Conservation (phyloP, 768 basidiomycete species). For the Podaxis sp. region DNA sequence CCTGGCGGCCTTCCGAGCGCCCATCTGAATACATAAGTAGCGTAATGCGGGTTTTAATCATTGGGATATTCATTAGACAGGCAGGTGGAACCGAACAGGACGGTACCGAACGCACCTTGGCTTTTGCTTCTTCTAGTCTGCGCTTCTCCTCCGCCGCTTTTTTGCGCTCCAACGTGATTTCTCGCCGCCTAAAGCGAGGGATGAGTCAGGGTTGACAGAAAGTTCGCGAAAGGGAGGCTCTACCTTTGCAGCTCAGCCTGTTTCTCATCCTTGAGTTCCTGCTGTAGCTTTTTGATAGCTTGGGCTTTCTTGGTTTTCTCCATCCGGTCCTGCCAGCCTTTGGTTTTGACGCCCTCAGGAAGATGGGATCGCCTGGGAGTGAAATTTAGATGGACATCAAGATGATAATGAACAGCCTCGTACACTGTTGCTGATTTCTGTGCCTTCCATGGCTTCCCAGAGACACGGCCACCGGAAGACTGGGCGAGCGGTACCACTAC, state of each 20-base stretch:
- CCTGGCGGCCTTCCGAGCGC: slow-evolving; percentile 73
- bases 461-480: slow-evolving; percentile 65
- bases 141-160: slow-evolving; percentile 71
- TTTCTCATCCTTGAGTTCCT: slow-evolving; percentile 77
- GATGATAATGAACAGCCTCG: slow-evolving; percentile 17
- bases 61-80: slow-evolving; percentile 9
- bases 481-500: slow-evolving; percentile 40
- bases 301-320: slow-evolving; percentile 59
- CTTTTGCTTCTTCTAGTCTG: slow-evolving; percentile 64
- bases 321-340: slow-evolving; percentile 68
- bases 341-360: slow-evolving; percentile 62
- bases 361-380: slow-evolving; percentile 63
- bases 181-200: slow-evolving; percentile 47
- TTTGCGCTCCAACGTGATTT: slow-evolving; percentile 69
- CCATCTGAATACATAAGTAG: slow-evolving; percentile 53
- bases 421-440: slow-evolving; percentile 51
- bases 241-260: slow-evolving; percentile 63
- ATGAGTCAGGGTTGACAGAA: background rate
- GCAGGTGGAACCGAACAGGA: background rate
- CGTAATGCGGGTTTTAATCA: slow-evolving; percentile 4
- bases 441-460: slow-evolving; percentile 69
- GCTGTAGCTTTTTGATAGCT: slow-evolving; percentile 72
- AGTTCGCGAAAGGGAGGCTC: slow-evolving; percentile 13
- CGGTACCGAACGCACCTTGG: slow-evolving; percentile 41
- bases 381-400: slow-evolving; percentile 8